These are phyloP conservation scores for Penicillium tannophilum DNA, from an alignment of 495 filamentous ascomycete species.

Conservation along the genomic window DNA sequence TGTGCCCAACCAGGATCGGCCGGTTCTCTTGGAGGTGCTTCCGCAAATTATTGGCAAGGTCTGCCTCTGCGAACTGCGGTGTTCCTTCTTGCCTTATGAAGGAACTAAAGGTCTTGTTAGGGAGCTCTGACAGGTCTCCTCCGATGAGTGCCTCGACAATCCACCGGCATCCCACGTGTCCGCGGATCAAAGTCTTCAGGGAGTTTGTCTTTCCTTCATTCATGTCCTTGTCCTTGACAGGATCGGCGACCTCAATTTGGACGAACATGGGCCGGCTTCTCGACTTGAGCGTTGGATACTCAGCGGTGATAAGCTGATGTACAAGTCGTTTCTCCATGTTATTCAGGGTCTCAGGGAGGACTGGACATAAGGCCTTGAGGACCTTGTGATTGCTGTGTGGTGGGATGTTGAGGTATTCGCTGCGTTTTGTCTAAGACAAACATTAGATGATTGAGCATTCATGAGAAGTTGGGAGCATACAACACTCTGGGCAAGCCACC, in stretches of 20 bases:
- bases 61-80: constrained; percentile 24
- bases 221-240: constrained; percentile 46
- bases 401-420: not conserved
- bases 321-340: constrained; percentile 65
- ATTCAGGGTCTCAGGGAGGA: constrained; percentile 31
- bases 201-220: constrained; percentile 37
- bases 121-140: constrained; percentile 55
- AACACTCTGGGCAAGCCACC: constrained; percentile 37
- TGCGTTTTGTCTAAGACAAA: not conserved
- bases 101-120: constrained; percentile 40
- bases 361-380: constrained; percentile 34
- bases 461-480: constrained; percentile 17
- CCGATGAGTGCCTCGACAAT: constrained; percentile 69
- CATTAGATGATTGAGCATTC: not conserved
- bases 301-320: constrained; percentile 65
- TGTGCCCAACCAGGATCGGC: constrained; percentile 72
- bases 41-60: constrained; percentile 34
- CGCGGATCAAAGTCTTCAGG: constrained; percentile 45
- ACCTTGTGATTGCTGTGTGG: constrained; percentile 1
- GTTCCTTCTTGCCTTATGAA: constrained; percentile 35
- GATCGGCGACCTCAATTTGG: constrained; percentile 52
- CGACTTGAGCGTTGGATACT: constrained; percentile 60
- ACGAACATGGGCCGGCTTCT: constrained; percentile 51
- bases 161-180: constrained; percentile 66
- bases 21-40: constrained; percentile 44